phyloP scores from a whole-genome alignment of 2,329 filamentous ascomycete genomes.

The Fusarium tjaetaba region DNA sequence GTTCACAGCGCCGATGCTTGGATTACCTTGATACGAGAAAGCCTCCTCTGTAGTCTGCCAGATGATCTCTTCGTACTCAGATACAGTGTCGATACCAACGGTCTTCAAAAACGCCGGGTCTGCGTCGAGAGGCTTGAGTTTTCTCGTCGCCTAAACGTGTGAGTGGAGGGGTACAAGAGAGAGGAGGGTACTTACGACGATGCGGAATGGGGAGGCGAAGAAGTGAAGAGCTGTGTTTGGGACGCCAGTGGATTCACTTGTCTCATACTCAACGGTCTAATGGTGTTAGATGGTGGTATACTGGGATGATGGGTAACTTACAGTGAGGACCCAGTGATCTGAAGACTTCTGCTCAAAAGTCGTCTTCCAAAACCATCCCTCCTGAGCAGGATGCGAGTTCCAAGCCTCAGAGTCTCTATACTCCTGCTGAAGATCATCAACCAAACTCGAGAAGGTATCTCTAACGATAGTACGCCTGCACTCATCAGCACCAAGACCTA shows the following conservation, averaged over 20 bases:
- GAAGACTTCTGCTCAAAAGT: background rate
- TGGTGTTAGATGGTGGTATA: background rate
- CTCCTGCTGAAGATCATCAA: background rate
- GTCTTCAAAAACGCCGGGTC: background rate
- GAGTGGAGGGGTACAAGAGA: rapidly evolving
- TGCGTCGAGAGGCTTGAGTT: background rate
- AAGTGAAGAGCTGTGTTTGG: background rate
- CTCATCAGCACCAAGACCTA: background rate
- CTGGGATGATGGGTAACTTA: no score
- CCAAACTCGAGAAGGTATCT: background rate
- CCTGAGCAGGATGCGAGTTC: background rate
- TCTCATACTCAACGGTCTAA: background rate
- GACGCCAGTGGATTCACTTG: background rate
- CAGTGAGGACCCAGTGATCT: background rate
- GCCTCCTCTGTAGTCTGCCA: conserved; percentile 3
- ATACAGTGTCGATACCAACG: background rate
- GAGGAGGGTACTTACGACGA: background rate
- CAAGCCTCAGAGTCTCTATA: background rate
- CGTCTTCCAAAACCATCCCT: background rate
- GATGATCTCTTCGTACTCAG: background rate
- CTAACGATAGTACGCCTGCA: background rate
- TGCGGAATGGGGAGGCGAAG: background rate
- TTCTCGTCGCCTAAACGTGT: background rate
- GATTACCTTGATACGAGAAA: background rate
- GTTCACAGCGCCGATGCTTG: background rate